Base-by-base conservation (phyloP, 163 green algal genomes). In the Prototheca wickerhamii region DNA sequence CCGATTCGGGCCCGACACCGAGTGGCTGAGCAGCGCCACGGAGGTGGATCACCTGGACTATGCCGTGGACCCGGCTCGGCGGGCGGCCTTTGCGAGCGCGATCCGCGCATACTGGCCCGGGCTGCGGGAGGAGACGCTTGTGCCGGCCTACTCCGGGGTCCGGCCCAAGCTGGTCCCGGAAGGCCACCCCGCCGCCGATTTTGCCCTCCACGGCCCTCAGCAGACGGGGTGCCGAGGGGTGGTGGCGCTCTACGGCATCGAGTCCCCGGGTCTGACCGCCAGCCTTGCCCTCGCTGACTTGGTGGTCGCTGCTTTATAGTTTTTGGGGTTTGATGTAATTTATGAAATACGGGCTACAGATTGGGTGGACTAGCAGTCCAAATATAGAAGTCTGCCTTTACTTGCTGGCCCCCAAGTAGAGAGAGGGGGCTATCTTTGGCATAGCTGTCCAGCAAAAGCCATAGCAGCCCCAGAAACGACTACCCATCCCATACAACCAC, bases 1-100 rank as follows among this genome's bases (percentile, higher is more conserved):
- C 10, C 71, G 76, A 23, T 97, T 96, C 69, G 90, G 90, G 0
- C 90, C 90, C 0, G 87, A 97, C 63, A 82, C 95, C 23, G 82
- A 95, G 67, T 96, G 86, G 85, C 58, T 57, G n/a, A n/a, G 42
- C 33, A 21, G 21, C 2, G 51, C 52, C 32, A 63, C 49, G 4
- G 49, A 70, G 43, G 50, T 62, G 4, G n/a, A 17, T 2, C 1
- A 49, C 23, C 42, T 87, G 4, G 82, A 90, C 29, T 90, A 89
- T 63, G 60, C 46, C 25, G 80, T 93, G 2, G 71, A 87, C 28
- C 75, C 84, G 1, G n/a, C 3, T 2, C 65, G 74, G 4, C 75
- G 68, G 4, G 55, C 63, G 4, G 35, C 28, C 0, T 95, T 94
- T 46, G 82, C 90, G 33, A 43, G 72, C 1, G 80, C 78, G 21